phyloP scores from a whole-genome alignment of 345 rosid genomes.

The Gossypium mustelinum region DNA sequence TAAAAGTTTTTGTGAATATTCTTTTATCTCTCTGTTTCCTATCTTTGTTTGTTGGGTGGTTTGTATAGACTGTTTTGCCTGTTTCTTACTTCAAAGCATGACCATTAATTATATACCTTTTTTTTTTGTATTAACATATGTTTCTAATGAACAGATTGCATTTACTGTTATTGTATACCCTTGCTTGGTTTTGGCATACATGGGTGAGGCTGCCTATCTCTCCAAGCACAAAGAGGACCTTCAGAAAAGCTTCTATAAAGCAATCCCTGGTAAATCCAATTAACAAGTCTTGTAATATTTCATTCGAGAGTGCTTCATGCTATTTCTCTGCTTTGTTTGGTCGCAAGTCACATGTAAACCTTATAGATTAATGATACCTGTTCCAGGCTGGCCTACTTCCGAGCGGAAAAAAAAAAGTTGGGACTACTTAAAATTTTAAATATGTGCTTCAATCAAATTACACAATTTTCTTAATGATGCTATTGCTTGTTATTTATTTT shows the following conservation, averaged over 20 bases:
- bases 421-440: background rate
- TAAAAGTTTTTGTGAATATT: background rate
- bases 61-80: background rate
- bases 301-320: background rate
- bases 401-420: background rate
- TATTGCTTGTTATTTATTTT: background rate
- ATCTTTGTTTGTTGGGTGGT: background rate
- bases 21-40: background rate
- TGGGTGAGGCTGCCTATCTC: conserved; percentile 42
- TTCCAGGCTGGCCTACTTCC: background rate
- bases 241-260: conserved; percentile 29
- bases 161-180: conserved; percentile 33
- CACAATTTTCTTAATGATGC: background rate
- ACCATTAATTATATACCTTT: background rate
- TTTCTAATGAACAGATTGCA: conserved; percentile 27
- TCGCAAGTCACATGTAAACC: background rate
- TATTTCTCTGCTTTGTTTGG: background rate
- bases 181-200: conserved; percentile 35
- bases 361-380: background rate
- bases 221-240: conserved; percentile 29
- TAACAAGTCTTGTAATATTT: background rate
- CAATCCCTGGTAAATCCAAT: conserved; percentile 30
- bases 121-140: background rate
- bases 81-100: conserved; percentile 1
- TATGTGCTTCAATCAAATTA: background rate